phyloP scores from a whole-genome alignment of 2,329 filamentous ascomycete genomes.

The Calonectria crousiana region DNA sequence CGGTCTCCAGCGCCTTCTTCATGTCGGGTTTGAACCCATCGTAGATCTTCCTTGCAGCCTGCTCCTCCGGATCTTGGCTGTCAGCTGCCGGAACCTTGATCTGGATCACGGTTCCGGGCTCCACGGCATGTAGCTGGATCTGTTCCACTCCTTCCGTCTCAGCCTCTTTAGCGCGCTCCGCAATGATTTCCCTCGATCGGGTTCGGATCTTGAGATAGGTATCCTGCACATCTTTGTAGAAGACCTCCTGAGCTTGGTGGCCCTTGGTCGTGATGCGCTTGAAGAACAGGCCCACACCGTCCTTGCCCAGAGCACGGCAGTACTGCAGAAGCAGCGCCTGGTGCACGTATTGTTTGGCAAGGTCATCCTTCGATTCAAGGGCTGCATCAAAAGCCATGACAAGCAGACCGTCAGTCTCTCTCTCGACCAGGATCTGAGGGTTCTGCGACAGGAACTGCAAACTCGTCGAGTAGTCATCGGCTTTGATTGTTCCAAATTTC shows the following conservation, averaged over 20 bases:
- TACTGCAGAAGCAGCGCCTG: conserved; percentile 94
- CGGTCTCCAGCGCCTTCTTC: conserved; percentile 85
- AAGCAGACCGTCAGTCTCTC: conserved; percentile 90
- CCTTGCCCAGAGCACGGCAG: conserved; percentile 87
- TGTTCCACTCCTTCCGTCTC: conserved; percentile 84
- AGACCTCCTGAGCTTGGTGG: conserved; percentile 91
- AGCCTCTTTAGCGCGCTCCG: conserved; percentile 63
- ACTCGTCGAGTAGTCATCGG: conserved; percentile 78
- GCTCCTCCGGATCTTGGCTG: conserved; percentile 74
- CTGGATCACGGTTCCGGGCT: conserved; percentile 91
- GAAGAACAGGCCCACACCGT: conserved; percentile 94
- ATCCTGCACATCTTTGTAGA: conserved; percentile 90
- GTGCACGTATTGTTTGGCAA: conserved; percentile 89
- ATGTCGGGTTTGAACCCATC: conserved; percentile 86
- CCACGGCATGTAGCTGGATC: conserved; percentile 96
- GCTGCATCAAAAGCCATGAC: conserved; percentile 93
- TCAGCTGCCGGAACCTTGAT: conserved; percentile 82
- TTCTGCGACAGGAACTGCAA: conserved; percentile 84
- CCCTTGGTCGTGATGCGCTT: conserved; percentile 91
- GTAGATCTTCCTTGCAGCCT: conserved; percentile 79
- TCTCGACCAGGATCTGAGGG: conserved; percentile 83
- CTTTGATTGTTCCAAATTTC: conserved; percentile 82
- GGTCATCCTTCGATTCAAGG: conserved; percentile 80
- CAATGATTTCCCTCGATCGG: conserved; percentile 78
- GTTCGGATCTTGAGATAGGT: conserved; percentile 87